A percentile compares a stretch with the other conserved stretches of the same genome.
These are phyloP conservation scores for Musa beccarii DNA, from an alignment of 176 grass and related monocot species.

Conservation along the genomic window DNA sequence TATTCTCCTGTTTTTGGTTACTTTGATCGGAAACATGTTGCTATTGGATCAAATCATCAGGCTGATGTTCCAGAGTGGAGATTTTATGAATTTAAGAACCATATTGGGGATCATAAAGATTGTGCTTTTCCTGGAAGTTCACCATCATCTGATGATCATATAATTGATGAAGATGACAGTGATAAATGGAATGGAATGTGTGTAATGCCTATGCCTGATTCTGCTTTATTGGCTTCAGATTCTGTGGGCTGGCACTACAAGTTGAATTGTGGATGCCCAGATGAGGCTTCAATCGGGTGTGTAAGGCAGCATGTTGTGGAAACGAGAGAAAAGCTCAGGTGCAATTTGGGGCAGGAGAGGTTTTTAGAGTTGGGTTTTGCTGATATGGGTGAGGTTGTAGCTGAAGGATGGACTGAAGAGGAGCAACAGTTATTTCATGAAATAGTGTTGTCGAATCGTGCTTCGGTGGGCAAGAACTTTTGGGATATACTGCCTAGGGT, in stretches of 20 bases:
- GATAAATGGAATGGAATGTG: slow-evolving; percentile 45
- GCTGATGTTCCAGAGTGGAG: slow-evolving; percentile 68
- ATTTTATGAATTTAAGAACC: slow-evolving; percentile 8
- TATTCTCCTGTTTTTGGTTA: slow-evolving; percentile 33
- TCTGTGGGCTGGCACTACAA: slow-evolving; percentile 12
- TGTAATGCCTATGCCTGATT: slow-evolving; percentile 31
- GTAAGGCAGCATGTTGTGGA: slow-evolving; percentile 59
- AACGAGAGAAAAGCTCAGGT: slow-evolving; percentile 39
- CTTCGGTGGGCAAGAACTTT: slow-evolving; percentile 55
- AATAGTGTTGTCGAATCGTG: slow-evolving; percentile 46
- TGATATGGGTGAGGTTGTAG: slow-evolving; percentile 67
- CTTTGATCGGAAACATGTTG: slow-evolving; percentile 37
- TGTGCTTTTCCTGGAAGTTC: slow-evolving; percentile 21
- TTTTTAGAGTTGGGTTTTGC: slow-evolving; percentile 54
- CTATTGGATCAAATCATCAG: slow-evolving; percentile 68
- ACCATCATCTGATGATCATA: slow-evolving; percentile 14
- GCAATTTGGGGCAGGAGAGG: slow-evolving; percentile 35
- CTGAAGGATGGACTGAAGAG: slow-evolving; percentile 52
- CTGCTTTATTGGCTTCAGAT: slow-evolving; percentile 18
- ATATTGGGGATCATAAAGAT: slow-evolving; percentile 14
- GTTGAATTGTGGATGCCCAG: slow-evolving; percentile 46
- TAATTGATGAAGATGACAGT: slow-evolving; percentile 30
- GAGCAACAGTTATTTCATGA: slow-evolving; percentile 56
- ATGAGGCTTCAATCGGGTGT: slow-evolving; percentile 60
- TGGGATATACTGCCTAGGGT: slow-evolving; percentile 43